Percentiles rank a stretch among this genome's conserved stretches.
These are phyloP conservation scores for Microdochium paspali DNA, from an alignment of 2,329 filamentous ascomycete species.

Conservation along the genomic window DNA sequence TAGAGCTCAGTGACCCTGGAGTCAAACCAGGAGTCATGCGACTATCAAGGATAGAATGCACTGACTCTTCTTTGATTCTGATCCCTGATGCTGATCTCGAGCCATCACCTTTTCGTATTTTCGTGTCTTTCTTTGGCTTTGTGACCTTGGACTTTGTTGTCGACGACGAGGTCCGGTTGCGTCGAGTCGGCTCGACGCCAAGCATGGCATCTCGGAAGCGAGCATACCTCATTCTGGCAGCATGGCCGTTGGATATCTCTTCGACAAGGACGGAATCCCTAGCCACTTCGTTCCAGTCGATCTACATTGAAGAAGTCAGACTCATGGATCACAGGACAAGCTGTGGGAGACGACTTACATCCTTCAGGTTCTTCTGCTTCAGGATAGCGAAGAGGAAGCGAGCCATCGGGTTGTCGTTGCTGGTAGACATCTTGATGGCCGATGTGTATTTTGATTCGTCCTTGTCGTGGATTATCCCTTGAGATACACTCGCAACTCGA, in stretches of 20 bases:
- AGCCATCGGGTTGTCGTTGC: slow-evolving; percentile 46
- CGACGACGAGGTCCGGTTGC: slow-evolving; percentile 27
- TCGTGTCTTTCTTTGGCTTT: slow-evolving; percentile 33
- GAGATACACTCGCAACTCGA: background rate
- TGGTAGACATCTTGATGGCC: slow-evolving; percentile 35
- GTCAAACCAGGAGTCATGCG: slow-evolving; percentile 15
- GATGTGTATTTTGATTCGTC: slow-evolving; percentile 3
- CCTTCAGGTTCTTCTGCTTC: slow-evolving; percentile 50
- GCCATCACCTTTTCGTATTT: slow-evolving; percentile 24
- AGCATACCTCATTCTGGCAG: slow-evolving; percentile 50
- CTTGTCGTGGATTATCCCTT: background rate
- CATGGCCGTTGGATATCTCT: slow-evolving; percentile 49
- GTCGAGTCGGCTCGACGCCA: slow-evolving; percentile 36
- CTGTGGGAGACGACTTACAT: slow-evolving; percentile 32
- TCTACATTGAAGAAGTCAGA: slow-evolving; percentile 26
- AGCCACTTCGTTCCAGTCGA: slow-evolving; percentile 51
- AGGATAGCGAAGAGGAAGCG: slow-evolving; percentile 51
- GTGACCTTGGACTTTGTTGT: slow-evolving; percentile 30
- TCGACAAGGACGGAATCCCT: slow-evolving; percentile 41
- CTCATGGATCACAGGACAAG: no score
- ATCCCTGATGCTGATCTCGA: slow-evolving; percentile 10
- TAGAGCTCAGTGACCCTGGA: slow-evolving; percentile 8
- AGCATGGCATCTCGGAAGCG: slow-evolving; percentile 39
- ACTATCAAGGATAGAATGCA: slow-evolving; percentile 17
- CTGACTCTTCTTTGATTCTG: slow-evolving; percentile 28